Conservation (phyloP, 192 early-diverging fungal genomes). For the Podila clonocystis region DNA sequence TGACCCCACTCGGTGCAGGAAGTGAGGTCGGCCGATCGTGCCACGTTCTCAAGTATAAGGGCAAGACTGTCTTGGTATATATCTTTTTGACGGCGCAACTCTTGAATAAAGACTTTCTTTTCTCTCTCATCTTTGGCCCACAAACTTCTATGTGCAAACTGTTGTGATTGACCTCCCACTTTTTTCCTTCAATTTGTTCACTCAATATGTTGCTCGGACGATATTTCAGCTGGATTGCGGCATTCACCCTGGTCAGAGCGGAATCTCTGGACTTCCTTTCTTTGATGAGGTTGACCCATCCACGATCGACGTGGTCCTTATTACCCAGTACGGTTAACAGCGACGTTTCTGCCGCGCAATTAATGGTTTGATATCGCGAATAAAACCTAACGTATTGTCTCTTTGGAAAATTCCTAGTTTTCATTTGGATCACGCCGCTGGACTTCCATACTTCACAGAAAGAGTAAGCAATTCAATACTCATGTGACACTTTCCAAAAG, state of each 20-base stretch:
- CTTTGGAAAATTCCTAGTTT: slow-evolving; percentile 65
- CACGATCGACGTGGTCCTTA: slow-evolving; percentile 87
- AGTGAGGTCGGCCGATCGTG: slow-evolving; percentile 97
- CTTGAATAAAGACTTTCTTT: slow-evolving; percentile 14
- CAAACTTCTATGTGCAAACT: not conserved
- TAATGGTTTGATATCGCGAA: not conserved
- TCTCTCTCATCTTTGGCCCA: slow-evolving; percentile 2
- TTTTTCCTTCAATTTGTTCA: slow-evolving; percentile 4
- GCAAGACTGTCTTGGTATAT: slow-evolving; percentile 91
- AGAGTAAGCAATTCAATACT: slow-evolving; percentile 61
- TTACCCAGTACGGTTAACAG: slow-evolving; percentile 80
- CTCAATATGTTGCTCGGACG: not conserved
- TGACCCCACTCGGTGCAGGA: slow-evolving; percentile 97
- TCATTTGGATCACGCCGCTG: slow-evolving; percentile 97
- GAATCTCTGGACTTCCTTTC: slow-evolving; percentile 93
- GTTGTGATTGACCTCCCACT: not conserved
- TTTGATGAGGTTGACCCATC: slow-evolving; percentile 94
- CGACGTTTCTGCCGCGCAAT: too few species aligned
- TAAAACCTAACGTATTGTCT: too few species aligned
- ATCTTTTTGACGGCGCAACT: not conserved
- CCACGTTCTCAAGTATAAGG: slow-evolving; percentile 92
- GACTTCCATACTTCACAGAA: slow-evolving; percentile 96
- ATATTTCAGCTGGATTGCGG: slow-evolving; percentile 88
- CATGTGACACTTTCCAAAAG: not conserved
- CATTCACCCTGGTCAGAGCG: slow-evolving; percentile 92